These are phyloP conservation scores for Beauveria asiatica DNA, from an alignment of 2,329 filamentous ascomycete genomes.

Conservation along the genomic window DNA sequence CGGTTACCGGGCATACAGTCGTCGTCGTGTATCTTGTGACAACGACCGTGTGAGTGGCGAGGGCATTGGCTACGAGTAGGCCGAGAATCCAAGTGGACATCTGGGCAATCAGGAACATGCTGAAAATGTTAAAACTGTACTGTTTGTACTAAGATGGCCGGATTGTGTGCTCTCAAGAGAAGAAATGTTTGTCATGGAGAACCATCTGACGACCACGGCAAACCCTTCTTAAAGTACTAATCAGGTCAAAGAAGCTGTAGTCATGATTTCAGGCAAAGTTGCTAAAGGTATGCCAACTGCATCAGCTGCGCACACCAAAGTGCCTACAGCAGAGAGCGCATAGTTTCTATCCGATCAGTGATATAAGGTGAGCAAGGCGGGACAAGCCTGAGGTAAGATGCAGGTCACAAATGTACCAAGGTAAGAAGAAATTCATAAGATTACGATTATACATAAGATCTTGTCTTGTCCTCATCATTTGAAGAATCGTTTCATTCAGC, in stretches of 20 bases:
- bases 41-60: neutral
- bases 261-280: neutral
- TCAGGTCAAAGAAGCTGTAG: neutral
- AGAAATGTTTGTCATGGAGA: neutral
- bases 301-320: neutral
- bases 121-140: neutral
- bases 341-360: no score
- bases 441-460: neutral
- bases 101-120: neutral
- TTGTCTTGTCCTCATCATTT: neutral
- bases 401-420: neutral
- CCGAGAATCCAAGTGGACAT: neutral
- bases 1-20: neutral
- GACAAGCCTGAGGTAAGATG: neutral
- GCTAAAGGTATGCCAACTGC: neutral
- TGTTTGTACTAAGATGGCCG: neutral
- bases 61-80: neutral
- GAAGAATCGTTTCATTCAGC: neutral
- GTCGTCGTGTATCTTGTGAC: neutral
- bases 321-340: neutral
- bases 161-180: neutral
- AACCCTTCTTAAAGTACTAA: neutral
- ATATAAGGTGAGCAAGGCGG: no score
- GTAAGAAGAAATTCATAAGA: neutral
- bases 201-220: neutral